These are phyloP conservation scores for Gossypium trilobum DNA, from an alignment of 441 rosid genomes.

Conservation along the genomic window DNA sequence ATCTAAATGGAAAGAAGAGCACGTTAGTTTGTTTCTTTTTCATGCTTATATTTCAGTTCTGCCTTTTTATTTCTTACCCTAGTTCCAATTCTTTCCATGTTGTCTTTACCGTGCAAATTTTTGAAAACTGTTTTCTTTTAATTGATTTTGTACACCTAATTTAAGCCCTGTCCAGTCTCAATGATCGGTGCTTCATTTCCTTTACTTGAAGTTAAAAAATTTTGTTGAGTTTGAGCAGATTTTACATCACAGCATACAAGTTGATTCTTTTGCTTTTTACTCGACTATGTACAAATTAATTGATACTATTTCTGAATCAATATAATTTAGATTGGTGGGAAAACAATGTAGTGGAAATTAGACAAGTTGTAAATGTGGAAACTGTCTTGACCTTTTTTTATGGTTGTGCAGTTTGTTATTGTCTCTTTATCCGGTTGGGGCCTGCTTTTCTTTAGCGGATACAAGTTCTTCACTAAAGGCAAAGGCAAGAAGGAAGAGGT, in stretches of 20 bases:
- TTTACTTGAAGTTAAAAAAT: neutral
- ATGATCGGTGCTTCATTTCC: neutral
- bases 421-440: conserved; percentile 86
- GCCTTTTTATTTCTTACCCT: neutral
- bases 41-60: neutral
- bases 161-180: neutral
- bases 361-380: neutral
- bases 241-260: neutral
- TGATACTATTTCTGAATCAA: neutral
- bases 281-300: neutral
- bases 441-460: conserved; percentile 49
- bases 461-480: conserved; percentile 56
- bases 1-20: conserved; percentile 90
- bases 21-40: conserved; percentile 35
- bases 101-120: neutral
- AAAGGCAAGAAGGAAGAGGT: conserved; percentile 66
- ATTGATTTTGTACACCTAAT: neutral
- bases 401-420: conserved; percentile 62
- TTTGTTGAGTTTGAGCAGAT: neutral
- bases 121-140: too few species aligned
- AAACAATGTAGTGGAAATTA: neutral
- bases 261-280: neutral
- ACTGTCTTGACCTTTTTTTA: conserved; percentile 13
- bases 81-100: neutral
- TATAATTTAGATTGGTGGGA: neutral